Conservation (phyloP, 75 land plant species). For the Isoetes taiwanensis region DNA sequence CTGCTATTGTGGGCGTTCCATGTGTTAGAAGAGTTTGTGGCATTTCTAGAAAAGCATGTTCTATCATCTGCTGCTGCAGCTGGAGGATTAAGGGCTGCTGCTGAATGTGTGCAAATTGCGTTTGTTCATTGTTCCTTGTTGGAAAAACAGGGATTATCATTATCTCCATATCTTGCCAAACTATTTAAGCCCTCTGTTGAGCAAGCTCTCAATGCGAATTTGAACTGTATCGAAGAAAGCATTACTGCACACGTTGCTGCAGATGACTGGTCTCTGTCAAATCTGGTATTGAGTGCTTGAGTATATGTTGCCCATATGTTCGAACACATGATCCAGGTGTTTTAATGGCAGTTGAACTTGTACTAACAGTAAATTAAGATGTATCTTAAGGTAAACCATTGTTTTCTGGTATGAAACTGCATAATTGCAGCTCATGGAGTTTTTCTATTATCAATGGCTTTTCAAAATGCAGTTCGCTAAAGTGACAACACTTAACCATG, state of each 20-base stretch:
- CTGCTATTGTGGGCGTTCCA: conserved; percentile 40
- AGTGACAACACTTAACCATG: no score
- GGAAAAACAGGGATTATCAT: conserved; percentile 23
- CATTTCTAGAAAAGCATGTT: conserved; percentile 19
- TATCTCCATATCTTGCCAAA: conserved; percentile 27
- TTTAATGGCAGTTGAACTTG: no score
- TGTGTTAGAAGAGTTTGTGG: conserved; percentile 29
- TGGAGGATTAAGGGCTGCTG: conserved; percentile 29
- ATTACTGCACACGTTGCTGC: conserved; percentile 20
- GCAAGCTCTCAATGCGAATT: conserved; percentile 21
- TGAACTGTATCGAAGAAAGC: conserved; percentile 31
- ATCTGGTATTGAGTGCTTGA: no score
- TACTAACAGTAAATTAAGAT: no score
- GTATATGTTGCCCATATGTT: no score
- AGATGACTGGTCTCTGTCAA: conserved; percentile 41
- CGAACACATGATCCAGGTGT: no score
- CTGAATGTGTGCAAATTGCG: conserved; percentile 31
- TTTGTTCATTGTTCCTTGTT: conserved; percentile 32
- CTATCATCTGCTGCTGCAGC: conserved; percentile 22
- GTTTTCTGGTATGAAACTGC: no score
- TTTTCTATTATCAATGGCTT: no score
- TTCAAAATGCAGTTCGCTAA: no score
- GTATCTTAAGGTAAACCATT: no score
- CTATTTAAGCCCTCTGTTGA: conserved; percentile 33
- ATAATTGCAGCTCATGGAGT: no score